Evolutionary conservation across 768 basidiomycete species (phyloP).

Genomic region (Strobilomyces dryophilus): DNA sequence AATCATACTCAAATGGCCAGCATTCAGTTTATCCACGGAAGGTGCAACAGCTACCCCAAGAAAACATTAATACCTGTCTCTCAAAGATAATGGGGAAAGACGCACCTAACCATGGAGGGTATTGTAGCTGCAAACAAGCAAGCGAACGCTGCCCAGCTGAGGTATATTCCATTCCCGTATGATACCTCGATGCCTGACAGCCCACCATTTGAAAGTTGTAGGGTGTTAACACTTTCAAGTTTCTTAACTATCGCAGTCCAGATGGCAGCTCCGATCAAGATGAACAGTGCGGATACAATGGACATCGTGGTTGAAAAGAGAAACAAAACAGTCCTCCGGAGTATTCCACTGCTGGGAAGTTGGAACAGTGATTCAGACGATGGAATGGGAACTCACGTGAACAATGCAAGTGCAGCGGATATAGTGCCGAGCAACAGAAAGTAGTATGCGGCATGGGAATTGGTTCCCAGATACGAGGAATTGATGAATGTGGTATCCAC

Average conservation of each 20-base stretch:
- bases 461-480: conserved; percentile 56
- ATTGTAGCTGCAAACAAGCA: conserved; percentile 59
- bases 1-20: conserved; percentile 23
- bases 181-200: conserved; percentile 62
- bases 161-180: conserved; percentile 55
- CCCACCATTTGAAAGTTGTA: conserved; percentile 39
- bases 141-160: conserved; percentile 74
- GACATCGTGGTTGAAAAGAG: conserved; percentile 63
- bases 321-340: conserved; percentile 62
- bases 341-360: conserved; percentile 49
- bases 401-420: conserved; percentile 56
- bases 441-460: conserved; percentile 70
- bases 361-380: conserved; percentile 4
- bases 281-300: conserved; percentile 52
- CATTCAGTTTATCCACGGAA: conserved; percentile 56
- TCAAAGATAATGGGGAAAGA: neutral
- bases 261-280: conserved; percentile 66
- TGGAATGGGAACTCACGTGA: conserved; percentile 49
- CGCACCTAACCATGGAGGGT: conserved; percentile 77
- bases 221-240: conserved; percentile 52
- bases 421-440: conserved; percentile 71
- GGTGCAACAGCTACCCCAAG: conserved; percentile 64
- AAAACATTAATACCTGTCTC: neutral
- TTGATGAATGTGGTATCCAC: conserved; percentile 51
- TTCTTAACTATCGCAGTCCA: conserved; percentile 77